Evolutionary conservation across 768 basidiomycete genomes (phyloP), one percentile per base, ranked within the genome.

Genomic region (Termitomyces eurrhizus): DNA sequence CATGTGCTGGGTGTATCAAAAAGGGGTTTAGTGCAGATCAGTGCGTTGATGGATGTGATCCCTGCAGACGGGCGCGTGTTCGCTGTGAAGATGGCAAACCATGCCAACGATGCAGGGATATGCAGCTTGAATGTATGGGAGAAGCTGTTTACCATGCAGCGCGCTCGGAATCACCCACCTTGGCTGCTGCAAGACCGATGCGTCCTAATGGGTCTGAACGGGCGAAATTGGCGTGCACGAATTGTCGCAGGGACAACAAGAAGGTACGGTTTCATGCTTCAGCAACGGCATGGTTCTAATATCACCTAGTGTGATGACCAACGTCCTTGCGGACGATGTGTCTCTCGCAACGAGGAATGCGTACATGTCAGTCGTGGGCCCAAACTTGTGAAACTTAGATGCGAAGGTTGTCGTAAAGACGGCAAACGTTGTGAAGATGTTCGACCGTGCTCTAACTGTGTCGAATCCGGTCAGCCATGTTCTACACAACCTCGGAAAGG

Each of bases 221-320:
- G 41, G 83, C 79, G 42, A 87, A 85, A 65, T 59, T 83, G 58
- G 85, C 86, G 2, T 87, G 86, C 70, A 77, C 79, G 64, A 80
- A 73, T 53, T 87, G 86, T 70, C 79, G 84, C 33, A 80, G 80
- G 62, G 85, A 86, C 65, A 87, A 87, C 66, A 87, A 87, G 70
- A 87, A 87, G 83, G 86, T 80, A 56, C 6, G 48, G 18, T 32
- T 29, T 14, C 58, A 50, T 67, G 14, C 35, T 16, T 13, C 58
- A 39, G 18, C 3, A 57, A 59, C 26, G 46, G 36, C 62, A 48
- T 52, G 41, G 63, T 56, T 41, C 13, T 39, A 54, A 50, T 48
- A 32, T 49, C 32, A 32, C 59, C 54, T 54, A 87, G 86, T 87
- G 86, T 65, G 84, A 87, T 52, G 79, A 86, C 65, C 79, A 84